Conservation (phyloP, 2,329 filamentous ascomycete genomes). For the Colletotrichum endophyticum region DNA sequence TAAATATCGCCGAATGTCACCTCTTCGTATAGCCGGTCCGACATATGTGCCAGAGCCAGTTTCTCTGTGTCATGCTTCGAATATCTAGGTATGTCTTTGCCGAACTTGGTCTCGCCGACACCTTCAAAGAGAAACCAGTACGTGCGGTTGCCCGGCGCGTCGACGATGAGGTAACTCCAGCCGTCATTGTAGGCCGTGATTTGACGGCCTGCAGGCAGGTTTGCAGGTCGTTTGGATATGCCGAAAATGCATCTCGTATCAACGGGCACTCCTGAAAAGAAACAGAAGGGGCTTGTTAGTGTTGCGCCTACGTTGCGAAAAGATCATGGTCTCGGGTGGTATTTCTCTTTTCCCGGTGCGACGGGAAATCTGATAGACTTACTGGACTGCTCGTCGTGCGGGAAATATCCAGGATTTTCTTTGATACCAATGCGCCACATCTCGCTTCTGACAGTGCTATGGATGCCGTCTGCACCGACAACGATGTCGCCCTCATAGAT, state of each 20-base stretch:
- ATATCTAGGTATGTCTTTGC: slow-evolving; percentile 36
- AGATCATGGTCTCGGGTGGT: neutral
- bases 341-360: neutral
- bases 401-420: slow-evolving; percentile 27
- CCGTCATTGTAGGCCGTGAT: slow-evolving; percentile 19
- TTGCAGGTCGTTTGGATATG: slow-evolving; percentile 30
- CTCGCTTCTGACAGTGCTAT: slow-evolving; percentile 38
- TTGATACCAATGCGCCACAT: slow-evolving; percentile 28
- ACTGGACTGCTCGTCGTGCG: slow-evolving; percentile 20
- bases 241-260: slow-evolving; percentile 37
- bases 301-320: rapidly evolving
- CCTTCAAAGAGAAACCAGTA: slow-evolving; percentile 42
- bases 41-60: slow-evolving; percentile 26
- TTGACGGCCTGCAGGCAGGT: neutral
- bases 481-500: slow-evolving; percentile 36
- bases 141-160: slow-evolving; percentile 31
- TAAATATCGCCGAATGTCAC: slow-evolving; percentile 35
- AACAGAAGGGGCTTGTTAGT: neutral
- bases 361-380: neutral
- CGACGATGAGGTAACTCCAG: slow-evolving; percentile 29
- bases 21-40: slow-evolving; percentile 24
- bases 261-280: neutral
- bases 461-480: slow-evolving; percentile 45
- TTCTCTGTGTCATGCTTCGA: slow-evolving; percentile 32
- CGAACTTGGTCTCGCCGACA: slow-evolving; percentile 27